phyloP scores from a whole-genome alignment of 2,329 filamentous ascomycete species.

The Cercospora brassicicola region DNA sequence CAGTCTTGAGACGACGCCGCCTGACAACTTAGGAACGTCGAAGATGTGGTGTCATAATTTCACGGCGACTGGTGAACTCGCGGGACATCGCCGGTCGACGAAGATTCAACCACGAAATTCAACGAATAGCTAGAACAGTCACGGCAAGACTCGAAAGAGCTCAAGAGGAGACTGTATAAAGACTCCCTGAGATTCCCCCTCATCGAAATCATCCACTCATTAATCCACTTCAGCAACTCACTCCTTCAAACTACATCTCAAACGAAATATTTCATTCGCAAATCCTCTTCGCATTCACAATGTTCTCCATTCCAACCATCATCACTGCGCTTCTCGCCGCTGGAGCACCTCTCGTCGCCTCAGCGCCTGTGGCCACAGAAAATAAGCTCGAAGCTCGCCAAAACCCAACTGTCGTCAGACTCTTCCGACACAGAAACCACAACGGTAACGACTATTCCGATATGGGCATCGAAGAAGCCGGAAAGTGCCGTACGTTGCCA shows the following conservation, averaged over 20 bases:
- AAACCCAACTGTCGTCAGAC: neutral
- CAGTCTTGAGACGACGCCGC: neutral
- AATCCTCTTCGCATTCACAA: neutral
- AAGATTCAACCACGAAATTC: neutral
- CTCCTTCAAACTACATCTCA: neutral
- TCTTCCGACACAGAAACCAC: neutral
- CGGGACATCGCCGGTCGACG: neutral
- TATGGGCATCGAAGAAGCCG: neutral
- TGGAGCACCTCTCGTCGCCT: neutral
- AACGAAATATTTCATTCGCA: too few species aligned
- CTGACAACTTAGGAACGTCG: neutral
- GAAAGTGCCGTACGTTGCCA: neutral
- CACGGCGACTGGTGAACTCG: neutral
- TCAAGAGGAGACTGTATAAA: too few species aligned
- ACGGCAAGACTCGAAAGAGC: too few species aligned
- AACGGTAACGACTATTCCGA: neutral
- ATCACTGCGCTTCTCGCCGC: neutral
- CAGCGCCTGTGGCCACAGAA: neutral
- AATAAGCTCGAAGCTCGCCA: neutral
- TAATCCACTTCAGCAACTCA: neutral
- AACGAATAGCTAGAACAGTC: too few species aligned
- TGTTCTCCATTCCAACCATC: neutral
- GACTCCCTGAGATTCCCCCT: too few species aligned
- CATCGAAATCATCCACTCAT: neutral
- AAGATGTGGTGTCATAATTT: neutral